Evolutionary conservation across 768 basidiomycete genomes (phyloP).

Genomic region (Panaeolus cyanescens): DNA sequence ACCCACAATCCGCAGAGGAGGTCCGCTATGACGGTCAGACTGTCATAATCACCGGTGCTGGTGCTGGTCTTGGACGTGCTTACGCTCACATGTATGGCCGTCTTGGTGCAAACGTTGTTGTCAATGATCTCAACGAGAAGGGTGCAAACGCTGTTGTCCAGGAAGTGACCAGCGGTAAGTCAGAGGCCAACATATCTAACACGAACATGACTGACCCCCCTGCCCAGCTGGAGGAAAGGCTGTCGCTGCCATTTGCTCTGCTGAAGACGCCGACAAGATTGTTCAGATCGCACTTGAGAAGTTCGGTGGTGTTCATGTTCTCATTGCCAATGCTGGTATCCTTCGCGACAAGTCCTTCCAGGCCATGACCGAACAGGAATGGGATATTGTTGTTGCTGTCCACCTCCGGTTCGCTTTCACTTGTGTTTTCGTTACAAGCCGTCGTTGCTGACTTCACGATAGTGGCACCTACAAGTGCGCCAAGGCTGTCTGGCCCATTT

Average conservation of each 20-base stretch:
- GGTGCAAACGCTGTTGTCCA: conserved; percentile 81
- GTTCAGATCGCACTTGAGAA: conserved; percentile 85
- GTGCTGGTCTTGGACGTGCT: conserved; percentile 89
- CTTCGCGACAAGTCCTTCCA: conserved; percentile 92
- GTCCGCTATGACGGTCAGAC: conserved; percentile 90
- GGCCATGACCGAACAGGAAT: conserved; percentile 88
- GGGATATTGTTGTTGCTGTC: conserved; percentile 89
- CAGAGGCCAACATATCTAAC: background rate
- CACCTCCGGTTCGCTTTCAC: conserved; percentile 62
- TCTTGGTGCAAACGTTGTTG: conserved; percentile 94
- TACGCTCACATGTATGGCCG: conserved; percentile 92
- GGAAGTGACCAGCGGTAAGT: conserved; percentile 79
- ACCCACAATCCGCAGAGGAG: conserved; percentile 65
- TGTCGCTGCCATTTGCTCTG: conserved; percentile 77
- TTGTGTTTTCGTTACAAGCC: conserved; percentile 5
- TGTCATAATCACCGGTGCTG: conserved; percentile 92
- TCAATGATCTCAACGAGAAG: conserved; percentile 93
- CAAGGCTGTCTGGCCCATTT: conserved; percentile 95
- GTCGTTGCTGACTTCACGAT: conserved; percentile 9
- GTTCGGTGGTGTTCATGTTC: conserved; percentile 86
- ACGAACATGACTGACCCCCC: background rate
- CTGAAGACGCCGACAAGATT: conserved; percentile 89
- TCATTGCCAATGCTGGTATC: conserved; percentile 93
- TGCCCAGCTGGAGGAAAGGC: conserved; percentile 86
- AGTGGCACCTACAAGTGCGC: conserved; percentile 93